A percentile compares a stretch with the other conserved stretches of the same genome.
Conservation (phyloP, 116 monocot genomes). For the Dioscorea cayenensis region DNA sequence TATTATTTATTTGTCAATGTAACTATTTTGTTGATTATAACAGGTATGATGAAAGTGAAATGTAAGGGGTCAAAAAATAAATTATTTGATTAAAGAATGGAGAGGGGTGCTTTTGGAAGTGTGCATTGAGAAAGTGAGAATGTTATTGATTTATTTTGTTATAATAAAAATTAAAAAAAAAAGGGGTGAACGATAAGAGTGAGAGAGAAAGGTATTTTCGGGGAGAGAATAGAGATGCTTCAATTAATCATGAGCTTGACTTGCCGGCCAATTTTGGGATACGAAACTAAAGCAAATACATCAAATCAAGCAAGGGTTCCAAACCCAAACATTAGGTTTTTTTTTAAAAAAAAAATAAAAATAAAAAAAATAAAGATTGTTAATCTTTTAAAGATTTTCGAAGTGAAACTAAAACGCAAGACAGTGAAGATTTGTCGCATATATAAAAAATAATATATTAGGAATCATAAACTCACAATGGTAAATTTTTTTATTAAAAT, state of each 20-base stretch:
- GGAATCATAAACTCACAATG: too few species aligned
- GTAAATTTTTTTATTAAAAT: too few species aligned
- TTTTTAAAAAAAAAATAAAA: too few species aligned
- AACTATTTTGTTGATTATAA: not conserved
- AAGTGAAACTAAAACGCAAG: too few species aligned
- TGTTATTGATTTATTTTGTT: too few species aligned
- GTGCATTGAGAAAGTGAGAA: not conserved
- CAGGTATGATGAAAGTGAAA: too few species aligned
- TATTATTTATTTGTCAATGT: not conserved
- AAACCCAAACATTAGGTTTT: not conserved
- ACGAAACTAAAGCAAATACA: not conserved
- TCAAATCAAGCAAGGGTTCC: not conserved
- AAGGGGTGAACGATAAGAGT: too few species aligned
- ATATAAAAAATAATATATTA: too few species aligned
- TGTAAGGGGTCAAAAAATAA: not conserved
- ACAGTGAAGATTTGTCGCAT: too few species aligned
- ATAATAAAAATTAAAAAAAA: too few species aligned
- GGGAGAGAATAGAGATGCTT: not conserved
- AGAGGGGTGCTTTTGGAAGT: not conserved
- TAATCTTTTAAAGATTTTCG: too few species aligned
- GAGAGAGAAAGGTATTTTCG: not conserved
- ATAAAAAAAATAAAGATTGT: too few species aligned
- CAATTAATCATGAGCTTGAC: not conserved
- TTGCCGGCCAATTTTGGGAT: slow-evolving; percentile 6
- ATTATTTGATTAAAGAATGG: not conserved